Conservation (phyloP, 495 filamentous ascomycete species). For the Penicillium crystallinum region DNA sequence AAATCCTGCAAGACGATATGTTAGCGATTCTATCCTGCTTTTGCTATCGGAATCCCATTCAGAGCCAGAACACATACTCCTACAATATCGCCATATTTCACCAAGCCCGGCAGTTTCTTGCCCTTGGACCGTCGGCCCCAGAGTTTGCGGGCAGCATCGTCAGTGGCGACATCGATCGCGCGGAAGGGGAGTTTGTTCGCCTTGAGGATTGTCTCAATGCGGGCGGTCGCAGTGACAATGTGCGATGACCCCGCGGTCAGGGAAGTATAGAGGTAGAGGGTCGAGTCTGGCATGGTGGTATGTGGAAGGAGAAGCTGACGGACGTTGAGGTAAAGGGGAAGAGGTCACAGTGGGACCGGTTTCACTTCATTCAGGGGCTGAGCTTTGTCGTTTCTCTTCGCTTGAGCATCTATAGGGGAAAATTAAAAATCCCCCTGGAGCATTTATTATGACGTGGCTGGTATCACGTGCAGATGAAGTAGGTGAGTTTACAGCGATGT, state of each 20-base stretch:
- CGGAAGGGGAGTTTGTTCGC: constrained; percentile 92
- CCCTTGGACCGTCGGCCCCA: constrained; percentile 78
- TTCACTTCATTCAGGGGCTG: background rate
- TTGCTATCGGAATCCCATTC: background rate
- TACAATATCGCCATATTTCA: constrained; percentile 79
- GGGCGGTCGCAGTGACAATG: constrained; percentile 92
- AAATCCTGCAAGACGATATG: constrained; percentile 59
- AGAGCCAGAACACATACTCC: constrained; percentile 57
- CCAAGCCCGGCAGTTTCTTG: constrained; percentile 81
- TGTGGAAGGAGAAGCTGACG: too few relatives aligned
- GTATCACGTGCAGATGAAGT: constrained; percentile 2
- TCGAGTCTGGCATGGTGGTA: constrained; percentile 56
- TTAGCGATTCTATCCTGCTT: background rate
- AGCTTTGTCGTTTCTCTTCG: background rate
- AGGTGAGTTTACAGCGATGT: background rate
- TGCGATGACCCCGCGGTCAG: constrained; percentile 95
- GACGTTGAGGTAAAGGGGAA: background rate
- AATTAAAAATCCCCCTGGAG: constrained; percentile 3
- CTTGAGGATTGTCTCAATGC: constrained; percentile 93
- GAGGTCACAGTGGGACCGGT: too few relatives aligned
- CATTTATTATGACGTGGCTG: constrained; percentile 11
- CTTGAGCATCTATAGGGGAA: constrained; percentile 2
- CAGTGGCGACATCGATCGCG: constrained; percentile 85
- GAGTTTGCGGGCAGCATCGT: constrained; percentile 84
- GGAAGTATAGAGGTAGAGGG: constrained; percentile 90